Evolutionary conservation across 2,329 filamentous ascomycete genomes (phyloP).

Genomic region (Pseudogymnoascus verrucosus): DNA sequence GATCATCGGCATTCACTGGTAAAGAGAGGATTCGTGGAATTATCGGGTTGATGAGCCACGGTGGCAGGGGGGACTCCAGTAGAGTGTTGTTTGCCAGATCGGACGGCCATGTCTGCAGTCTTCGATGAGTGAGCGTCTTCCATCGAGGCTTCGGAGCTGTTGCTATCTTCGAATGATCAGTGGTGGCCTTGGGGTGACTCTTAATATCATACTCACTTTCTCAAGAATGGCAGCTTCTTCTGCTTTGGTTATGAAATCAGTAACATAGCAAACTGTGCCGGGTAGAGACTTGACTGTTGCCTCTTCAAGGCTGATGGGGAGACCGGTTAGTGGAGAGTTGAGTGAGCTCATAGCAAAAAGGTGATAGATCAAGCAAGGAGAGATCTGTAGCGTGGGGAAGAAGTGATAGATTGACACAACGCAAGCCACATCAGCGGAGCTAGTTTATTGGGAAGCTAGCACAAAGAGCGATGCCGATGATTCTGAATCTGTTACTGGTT

Average conservation of each 20-base stretch:
- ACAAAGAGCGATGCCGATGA: slow-evolving; percentile 9
- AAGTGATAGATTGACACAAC: slow-evolving; percentile 8
- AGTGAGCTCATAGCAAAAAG: slow-evolving; percentile 10
- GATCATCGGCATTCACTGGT: slow-evolving; percentile 28
- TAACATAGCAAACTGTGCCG: slow-evolving; percentile 69
- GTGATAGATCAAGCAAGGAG: not conserved
- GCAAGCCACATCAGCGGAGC: slow-evolving; percentile 11
- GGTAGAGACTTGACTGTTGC: slow-evolving; percentile 50
- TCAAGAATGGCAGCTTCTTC: slow-evolving; percentile 66
- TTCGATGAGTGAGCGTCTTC: slow-evolving; percentile 80
- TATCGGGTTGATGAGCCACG: slow-evolving; percentile 66
- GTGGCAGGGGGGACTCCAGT: slow-evolving; percentile 63
- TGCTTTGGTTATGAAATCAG: slow-evolving; percentile 69
- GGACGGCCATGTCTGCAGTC: slow-evolving; percentile 85
- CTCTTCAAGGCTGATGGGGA: slow-evolving; percentile 44
- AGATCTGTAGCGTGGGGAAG: not conserved
- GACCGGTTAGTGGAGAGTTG: slow-evolving; percentile 14
- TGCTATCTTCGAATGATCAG: slow-evolving; percentile 36
- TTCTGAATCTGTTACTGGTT: slow-evolving; percentile 10
- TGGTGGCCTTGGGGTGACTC: not conserved
- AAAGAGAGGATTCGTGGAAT: slow-evolving; percentile 52
- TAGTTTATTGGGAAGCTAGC: slow-evolving; percentile 4
- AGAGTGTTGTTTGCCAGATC: slow-evolving; percentile 72
- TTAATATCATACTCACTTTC: slow-evolving; percentile 45
- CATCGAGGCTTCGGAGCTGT: slow-evolving; percentile 68